These are phyloP conservation scores for Metschnikowia corniflorae DNA, from an alignment of 805 yeast species.

Conservation along the genomic window DNA sequence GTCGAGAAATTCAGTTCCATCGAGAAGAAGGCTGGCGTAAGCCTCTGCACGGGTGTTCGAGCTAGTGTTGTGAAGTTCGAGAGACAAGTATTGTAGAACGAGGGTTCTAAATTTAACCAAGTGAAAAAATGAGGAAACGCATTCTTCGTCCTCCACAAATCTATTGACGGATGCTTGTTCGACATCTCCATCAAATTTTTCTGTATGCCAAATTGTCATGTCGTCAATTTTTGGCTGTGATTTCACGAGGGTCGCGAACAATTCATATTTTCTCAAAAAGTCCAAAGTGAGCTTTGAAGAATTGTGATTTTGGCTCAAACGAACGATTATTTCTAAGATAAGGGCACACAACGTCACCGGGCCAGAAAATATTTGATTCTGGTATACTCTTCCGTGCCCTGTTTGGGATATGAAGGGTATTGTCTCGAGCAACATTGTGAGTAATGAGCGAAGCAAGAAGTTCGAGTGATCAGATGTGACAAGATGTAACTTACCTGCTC, in stretches of 20 bases:
- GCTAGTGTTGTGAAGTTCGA: constrained; percentile 62
- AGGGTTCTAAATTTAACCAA: constrained; percentile 60
- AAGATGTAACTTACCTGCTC: constrained; percentile 44
- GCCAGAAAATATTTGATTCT: constrained; percentile 43
- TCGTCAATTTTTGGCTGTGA: constrained; percentile 53
- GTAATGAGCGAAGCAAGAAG: constrained; percentile 48
- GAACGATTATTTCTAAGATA: constrained; percentile 58
- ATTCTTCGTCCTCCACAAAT: constrained; percentile 30
- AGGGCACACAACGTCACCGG: constrained; percentile 57
- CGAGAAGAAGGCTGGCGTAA: constrained; percentile 53
- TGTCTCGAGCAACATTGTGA: constrained; percentile 48
- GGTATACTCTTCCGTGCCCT: constrained; percentile 31
- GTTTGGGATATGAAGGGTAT: constrained; percentile 39
- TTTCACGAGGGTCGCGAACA: constrained; percentile 50
- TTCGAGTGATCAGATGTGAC: constrained; percentile 51
- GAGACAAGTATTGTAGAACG: constrained; percentile 60
- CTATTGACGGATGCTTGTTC: constrained; percentile 24
- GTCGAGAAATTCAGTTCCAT: constrained; percentile 44
- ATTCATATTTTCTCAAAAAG: constrained; percentile 47
- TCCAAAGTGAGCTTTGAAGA: constrained; percentile 51
- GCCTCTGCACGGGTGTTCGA: constrained; percentile 49
- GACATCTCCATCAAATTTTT: constrained; percentile 42
- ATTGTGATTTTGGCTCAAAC: constrained; percentile 53
- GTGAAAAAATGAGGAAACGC: constrained; percentile 53
- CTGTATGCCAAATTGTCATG: constrained; percentile 52